phyloP scores from a whole-genome alignment of 2,329 filamentous ascomycete genomes.

The Emmonsiellopsis sp. region DNA sequence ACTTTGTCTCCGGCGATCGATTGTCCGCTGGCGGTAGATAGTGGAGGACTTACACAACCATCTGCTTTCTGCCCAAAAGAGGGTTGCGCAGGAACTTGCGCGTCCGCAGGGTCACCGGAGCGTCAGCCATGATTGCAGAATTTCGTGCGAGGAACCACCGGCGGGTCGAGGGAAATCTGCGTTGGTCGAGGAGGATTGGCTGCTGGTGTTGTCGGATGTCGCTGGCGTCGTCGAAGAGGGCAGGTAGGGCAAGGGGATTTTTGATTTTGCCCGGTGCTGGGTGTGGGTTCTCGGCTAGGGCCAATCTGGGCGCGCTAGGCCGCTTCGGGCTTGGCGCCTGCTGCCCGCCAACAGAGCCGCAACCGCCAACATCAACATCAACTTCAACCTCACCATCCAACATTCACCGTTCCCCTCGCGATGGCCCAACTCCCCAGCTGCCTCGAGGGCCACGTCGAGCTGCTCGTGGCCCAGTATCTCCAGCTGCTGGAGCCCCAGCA shows the following conservation, averaged over 20 bases:
- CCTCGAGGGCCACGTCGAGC: constrained; percentile 22
- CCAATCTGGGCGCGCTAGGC: constrained; percentile 12
- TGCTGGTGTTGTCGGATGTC: constrained; percentile 22
- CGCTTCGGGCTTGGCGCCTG: constrained; percentile 16
- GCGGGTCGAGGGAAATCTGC: constrained; percentile 17
- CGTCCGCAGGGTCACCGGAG: constrained; percentile 76
- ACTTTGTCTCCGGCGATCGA: background rate
- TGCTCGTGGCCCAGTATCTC: constrained; percentile 60
- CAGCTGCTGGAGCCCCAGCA: constrained; percentile 57
- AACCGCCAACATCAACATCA: background rate
- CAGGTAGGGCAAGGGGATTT: constrained; percentile 13
- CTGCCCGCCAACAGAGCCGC: constrained; percentile 7
- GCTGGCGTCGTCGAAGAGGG: constrained; percentile 16
- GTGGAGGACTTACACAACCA: constrained; percentile 79
- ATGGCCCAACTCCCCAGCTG: constrained; percentile 8
- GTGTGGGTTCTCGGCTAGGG: constrained; percentile 35
- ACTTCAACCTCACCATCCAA: background rate
- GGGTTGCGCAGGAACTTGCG: constrained; percentile 99
- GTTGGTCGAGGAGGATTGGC: constrained; percentile 12
- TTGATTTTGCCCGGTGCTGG: constrained; percentile 24
- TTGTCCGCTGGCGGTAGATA: background rate
- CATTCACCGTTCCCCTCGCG: background rate
- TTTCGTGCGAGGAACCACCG: constrained; percentile 16
- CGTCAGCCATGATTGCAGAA: constrained; percentile 75
- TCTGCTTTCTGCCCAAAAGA: constrained; percentile 97